phyloP scores from a whole-genome alignment of 352 stramenopile species.

The Phytophthora fragariaefolia region DNA sequence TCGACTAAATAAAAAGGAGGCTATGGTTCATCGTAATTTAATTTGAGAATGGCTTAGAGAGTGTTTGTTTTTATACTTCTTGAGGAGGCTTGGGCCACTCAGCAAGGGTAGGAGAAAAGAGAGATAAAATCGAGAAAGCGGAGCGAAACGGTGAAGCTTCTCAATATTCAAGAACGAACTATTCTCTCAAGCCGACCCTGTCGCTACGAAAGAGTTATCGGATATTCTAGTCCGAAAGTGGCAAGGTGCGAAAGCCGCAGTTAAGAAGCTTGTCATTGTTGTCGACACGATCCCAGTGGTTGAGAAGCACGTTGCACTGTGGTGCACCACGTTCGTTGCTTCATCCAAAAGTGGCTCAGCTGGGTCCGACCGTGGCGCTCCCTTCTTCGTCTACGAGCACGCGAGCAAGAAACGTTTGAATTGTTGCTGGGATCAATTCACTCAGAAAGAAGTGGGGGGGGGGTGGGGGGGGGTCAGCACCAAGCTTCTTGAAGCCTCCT shows the following conservation, averaged over 20 bases:
- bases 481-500: constrained; percentile 20
- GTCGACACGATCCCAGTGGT: constrained; percentile 32
- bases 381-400: constrained; percentile 46
- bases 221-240: constrained; percentile 28
- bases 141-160: too few species aligned
- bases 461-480: constrained; percentile 18
- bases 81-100: too few species aligned
- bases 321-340: constrained; percentile 26
- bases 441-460: constrained; percentile 9
- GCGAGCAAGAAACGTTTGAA: constrained; percentile 25
- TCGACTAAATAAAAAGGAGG: too few species aligned
- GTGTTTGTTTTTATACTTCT: too few species aligned
- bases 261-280: constrained; percentile 32
- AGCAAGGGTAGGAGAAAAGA: too few species aligned
- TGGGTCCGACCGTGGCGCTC: constrained; percentile 24
- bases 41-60: too few species aligned
- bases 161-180: too few species aligned
- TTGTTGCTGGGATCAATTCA: constrained; percentile 26
- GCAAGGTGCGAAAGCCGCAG: constrained; percentile 30
- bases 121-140: too few species aligned
- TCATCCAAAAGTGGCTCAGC: constrained; percentile 38
- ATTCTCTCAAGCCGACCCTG: not conserved
- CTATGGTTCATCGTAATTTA: too few species aligned
- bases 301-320: constrained; percentile 37
- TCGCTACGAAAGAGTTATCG: not conserved